Conservation (phyloP, 2,329 filamentous ascomycete species). For the Bretziella fagacearum region DNA sequence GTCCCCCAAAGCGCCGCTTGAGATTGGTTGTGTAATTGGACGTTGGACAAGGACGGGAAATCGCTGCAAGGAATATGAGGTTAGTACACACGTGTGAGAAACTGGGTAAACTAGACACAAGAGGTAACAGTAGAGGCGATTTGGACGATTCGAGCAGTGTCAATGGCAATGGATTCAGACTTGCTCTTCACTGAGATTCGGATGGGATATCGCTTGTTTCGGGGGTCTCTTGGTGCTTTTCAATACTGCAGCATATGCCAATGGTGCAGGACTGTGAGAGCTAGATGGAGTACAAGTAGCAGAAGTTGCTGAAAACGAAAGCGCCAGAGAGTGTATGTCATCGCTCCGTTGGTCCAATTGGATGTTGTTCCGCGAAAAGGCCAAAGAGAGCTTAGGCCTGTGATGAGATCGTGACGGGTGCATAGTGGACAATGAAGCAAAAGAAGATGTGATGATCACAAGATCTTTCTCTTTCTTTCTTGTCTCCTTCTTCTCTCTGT, state of each 20-base stretch:
- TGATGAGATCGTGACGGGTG: background rate
- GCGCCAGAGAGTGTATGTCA: background rate
- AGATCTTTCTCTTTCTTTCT: no score
- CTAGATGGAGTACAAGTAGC: background rate
- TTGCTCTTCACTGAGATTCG: constrained; percentile 6
- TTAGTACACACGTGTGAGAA: background rate
- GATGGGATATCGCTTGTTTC: no score
- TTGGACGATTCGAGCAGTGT: background rate
- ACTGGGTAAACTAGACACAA: background rate
- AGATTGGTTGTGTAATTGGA: constrained; percentile 33
- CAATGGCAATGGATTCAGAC: background rate
- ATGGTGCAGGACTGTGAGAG: background rate
- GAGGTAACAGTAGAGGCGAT: no score
- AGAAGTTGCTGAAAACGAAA: background rate
- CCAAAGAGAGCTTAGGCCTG: constrained; percentile 1
- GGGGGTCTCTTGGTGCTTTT: background rate
- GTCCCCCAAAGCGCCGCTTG: constrained; percentile 39
- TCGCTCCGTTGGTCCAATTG: background rate
- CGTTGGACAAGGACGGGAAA: constrained; percentile 47
- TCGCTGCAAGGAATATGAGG: constrained; percentile 31
- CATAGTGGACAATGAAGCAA: background rate
- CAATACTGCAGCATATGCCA: constrained; percentile 1
- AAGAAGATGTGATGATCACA: no score
- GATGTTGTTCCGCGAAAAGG: background rate
- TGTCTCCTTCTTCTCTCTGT: no score